These are phyloP conservation scores for Calocybe indica DNA, from an alignment of 768 basidiomycete species.

Conservation along the genomic window DNA sequence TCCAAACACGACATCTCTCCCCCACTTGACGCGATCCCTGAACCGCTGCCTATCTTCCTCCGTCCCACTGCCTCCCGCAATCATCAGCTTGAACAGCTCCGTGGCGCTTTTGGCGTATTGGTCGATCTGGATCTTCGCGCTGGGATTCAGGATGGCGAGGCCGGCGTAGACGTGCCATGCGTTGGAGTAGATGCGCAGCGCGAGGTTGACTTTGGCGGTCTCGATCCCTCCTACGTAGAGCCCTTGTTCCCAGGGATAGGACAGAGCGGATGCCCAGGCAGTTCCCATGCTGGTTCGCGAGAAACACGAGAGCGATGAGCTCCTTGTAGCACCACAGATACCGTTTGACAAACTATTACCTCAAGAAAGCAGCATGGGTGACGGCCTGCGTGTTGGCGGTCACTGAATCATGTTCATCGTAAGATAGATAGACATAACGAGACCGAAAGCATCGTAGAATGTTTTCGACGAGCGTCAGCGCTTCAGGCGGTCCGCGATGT, in stretches of 20 bases:
- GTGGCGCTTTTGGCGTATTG: slow-evolving; percentile 83
- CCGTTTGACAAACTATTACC: slow-evolving; percentile 36
- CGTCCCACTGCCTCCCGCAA: slow-evolving; percentile 42
- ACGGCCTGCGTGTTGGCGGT: slow-evolving; percentile 99
- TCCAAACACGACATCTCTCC: slow-evolving; percentile 74
- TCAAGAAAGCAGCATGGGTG: slow-evolving; percentile 95
- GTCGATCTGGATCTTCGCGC: slow-evolving; percentile 81
- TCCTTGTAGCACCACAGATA: neutral
- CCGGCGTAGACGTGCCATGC: slow-evolving; percentile 99
- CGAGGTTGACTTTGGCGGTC: slow-evolving; percentile 96
- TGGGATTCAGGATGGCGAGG: slow-evolving; percentile 95
- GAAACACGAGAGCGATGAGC: too few species aligned
- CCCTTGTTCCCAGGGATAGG: slow-evolving; percentile 95
- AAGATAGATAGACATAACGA: slow-evolving; percentile 88
- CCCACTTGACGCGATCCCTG: slow-evolving; percentile 66
- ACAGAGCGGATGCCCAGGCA: slow-evolving; percentile 73
- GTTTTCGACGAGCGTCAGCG: slow-evolving; percentile 72
- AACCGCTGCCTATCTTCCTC: slow-evolving; percentile 41
- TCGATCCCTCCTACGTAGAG: slow-evolving; percentile 97
- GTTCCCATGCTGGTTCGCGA: slow-evolving; percentile 81
- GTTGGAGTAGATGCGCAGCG: slow-evolving; percentile 92
- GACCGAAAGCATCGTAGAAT: slow-evolving; percentile 77
- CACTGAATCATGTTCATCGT: slow-evolving; percentile 92
- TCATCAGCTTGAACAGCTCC: slow-evolving; percentile 95
- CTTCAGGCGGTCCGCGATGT: slow-evolving; percentile 73